These are phyloP conservation scores for Detonula confervacea DNA, from an alignment of 352 stramenopile species.

Conservation along the genomic window DNA sequence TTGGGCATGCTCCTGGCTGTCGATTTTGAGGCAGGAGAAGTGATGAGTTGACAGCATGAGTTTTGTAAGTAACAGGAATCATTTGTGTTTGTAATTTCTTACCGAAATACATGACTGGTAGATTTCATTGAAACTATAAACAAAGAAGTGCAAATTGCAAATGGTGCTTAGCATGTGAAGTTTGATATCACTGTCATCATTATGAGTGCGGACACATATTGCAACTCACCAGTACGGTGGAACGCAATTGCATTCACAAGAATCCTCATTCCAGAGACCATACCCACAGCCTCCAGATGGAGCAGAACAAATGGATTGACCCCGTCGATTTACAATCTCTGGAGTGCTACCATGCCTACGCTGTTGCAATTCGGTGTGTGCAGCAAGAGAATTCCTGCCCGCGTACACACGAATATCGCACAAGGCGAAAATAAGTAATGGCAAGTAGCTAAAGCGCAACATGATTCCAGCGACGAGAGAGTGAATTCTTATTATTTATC, in stretches of 20 bases:
- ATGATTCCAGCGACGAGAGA: no score
- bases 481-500: no score
- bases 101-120: conserved; percentile 21
- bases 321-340: no score
- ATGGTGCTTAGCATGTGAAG: no score
- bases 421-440: no score
- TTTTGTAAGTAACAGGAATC: background rate
- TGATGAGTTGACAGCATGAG: background rate
- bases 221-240: background rate
- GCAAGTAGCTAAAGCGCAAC: no score
- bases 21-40: background rate
- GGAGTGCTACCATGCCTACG: no score
- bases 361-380: no score
- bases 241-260: conserved; percentile 19
- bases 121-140: conserved; percentile 4
- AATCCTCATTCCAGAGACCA: conserved; percentile 11
- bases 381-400: no score
- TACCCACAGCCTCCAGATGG: background rate
- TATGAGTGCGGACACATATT: background rate
- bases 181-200: no score
- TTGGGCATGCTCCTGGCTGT: conserved; percentile 24
- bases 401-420: no score
- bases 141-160: background rate
- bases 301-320: background rate
- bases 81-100: background rate